phyloP scores from a whole-genome alignment of 202 grass and related monocot genomes.

The Setaria italica region DNA sequence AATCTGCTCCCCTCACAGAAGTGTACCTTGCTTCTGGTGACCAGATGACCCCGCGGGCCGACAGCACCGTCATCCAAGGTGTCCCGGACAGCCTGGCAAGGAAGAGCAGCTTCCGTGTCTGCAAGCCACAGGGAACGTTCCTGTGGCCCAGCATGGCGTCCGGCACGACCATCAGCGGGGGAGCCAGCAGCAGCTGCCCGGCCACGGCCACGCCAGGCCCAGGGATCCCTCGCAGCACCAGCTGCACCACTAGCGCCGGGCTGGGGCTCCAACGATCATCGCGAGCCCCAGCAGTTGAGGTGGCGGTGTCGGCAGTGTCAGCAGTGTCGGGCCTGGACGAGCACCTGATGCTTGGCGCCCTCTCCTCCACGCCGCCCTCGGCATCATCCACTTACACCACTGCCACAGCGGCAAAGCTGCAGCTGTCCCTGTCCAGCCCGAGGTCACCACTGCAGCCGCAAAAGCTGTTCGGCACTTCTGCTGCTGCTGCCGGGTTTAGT shows the following conservation, averaged over 20 bases:
- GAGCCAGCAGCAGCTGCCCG: slow-evolving; percentile 43
- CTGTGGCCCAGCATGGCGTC: slow-evolving; percentile 77
- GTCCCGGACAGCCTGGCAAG: slow-evolving; percentile 39
- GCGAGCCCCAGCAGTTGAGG: slow-evolving; percentile 38
- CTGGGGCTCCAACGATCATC: slow-evolving; percentile 12
- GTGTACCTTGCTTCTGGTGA: slow-evolving; percentile 12
- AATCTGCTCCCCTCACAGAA: slow-evolving; percentile 15
- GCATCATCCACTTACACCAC: slow-evolving; percentile 63
- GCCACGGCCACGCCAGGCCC: not conserved
- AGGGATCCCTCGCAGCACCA: slow-evolving; percentile 36
- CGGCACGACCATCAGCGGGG: slow-evolving; percentile 44
- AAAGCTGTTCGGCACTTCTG: slow-evolving; percentile 24
- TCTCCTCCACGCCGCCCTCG: slow-evolving; percentile 55
- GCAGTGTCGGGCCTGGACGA: slow-evolving; percentile 36
- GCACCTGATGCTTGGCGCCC: slow-evolving; percentile 45
- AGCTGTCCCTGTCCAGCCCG: slow-evolving; percentile 64
- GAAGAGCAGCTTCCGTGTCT: slow-evolving; percentile 76
- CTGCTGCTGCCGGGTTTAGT: slow-evolving; percentile 23
- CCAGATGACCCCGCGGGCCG: slow-evolving; percentile 25
- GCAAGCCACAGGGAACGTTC: slow-evolving; percentile 77
- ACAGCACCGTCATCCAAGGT: slow-evolving; percentile 22
- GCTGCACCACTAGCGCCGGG: slow-evolving; percentile 14
- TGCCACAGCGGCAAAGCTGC: slow-evolving; percentile 50
- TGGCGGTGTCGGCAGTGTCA: not conserved
- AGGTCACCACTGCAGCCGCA: slow-evolving; percentile 60